A percentile compares a stretch with the other conserved stretches of the same genome.
Evolutionary conservation across 305 asterid species (phyloP).

Genomic region (Caryopteris hybrid): DNA sequence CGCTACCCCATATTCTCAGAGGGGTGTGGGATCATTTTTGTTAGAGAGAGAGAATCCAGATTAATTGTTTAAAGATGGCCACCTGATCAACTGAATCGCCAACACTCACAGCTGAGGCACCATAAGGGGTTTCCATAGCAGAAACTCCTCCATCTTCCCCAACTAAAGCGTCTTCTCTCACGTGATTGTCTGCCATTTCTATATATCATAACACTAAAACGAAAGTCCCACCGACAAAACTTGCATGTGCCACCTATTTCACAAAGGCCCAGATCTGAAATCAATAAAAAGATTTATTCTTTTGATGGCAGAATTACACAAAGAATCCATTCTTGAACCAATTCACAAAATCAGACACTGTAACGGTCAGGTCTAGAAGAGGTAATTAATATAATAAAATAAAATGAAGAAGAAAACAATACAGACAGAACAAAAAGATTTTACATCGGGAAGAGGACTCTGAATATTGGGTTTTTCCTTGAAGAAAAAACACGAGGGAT

Average conservation of each 20-base stretch:
- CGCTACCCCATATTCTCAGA: too few relatives aligned
- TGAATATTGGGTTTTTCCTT: constrained; percentile 28
- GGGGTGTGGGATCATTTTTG: too few relatives aligned
- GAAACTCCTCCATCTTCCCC: constrained; percentile 33
- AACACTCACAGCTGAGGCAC: constrained; percentile 27
- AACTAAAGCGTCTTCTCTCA: constrained; percentile 39
- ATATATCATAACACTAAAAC: constrained; percentile 28
- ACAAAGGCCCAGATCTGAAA: constrained; percentile 45
- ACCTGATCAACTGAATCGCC: constrained; percentile 58
- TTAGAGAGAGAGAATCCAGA: neutral
- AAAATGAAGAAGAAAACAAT: constrained; percentile 15
- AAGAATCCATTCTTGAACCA: constrained; percentile 3
- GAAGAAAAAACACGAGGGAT: constrained; percentile 27
- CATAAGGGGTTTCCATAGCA: constrained; percentile 26
- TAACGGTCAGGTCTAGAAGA: neutral
- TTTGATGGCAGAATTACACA: neutral
- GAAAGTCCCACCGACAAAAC: constrained; percentile 14
- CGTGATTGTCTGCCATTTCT: constrained; percentile 50
- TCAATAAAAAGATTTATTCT: constrained; percentile 24
- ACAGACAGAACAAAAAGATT: neutral
- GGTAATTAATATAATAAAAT: neutral
- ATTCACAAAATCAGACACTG: constrained; percentile 10
- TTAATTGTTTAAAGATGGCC: constrained; percentile 1
- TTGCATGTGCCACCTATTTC: constrained; percentile 18
- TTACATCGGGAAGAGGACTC: constrained; percentile 27